Conservation (phyloP, 192 early-diverging fungal species). For the Cetraspora pellucida region DNA sequence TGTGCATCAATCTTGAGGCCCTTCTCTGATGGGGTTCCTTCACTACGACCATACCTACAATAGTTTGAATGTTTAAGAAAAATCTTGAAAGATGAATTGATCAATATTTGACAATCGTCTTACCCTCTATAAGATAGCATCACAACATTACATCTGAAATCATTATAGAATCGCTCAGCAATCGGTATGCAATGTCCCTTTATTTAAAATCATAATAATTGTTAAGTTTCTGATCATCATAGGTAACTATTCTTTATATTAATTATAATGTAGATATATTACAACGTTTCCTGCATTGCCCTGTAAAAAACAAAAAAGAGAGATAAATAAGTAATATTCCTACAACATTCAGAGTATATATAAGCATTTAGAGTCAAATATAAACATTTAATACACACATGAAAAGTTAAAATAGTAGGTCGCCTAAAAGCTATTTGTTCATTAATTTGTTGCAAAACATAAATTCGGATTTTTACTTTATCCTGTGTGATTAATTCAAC, state of each 20-base stretch:
- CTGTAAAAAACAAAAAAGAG: constrained; percentile 35
- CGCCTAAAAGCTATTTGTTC: constrained; percentile 57
- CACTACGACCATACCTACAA: constrained; percentile 78
- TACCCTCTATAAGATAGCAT: constrained; percentile 97
- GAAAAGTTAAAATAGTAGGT: constrained; percentile 85
- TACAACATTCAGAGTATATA: background rate
- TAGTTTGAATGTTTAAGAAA: background rate
- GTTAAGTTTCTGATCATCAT: background rate
- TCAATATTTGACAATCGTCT: background rate
- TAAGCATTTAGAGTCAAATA: background rate
- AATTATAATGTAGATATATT: background rate
- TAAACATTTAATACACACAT: constrained; percentile 49
- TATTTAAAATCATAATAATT: background rate
- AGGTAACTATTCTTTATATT: background rate
- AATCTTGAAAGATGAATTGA: background rate
- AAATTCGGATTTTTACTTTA: constrained; percentile 76
- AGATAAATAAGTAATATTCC: background rate
- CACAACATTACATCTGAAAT: constrained; percentile 80
- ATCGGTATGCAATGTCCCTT: constrained; percentile 92
- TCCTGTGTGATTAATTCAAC: constrained; percentile 76
- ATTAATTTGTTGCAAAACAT: constrained; percentile 67
- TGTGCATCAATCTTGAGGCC: constrained; percentile 88
- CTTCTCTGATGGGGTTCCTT: constrained; percentile 82
- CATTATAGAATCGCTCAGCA: constrained; percentile 71
- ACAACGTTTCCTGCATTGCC: constrained; percentile 96